Base-by-base conservation (phyloP, 768 basidiomycete genomes). In the Hypholoma sublateritium region DNA sequence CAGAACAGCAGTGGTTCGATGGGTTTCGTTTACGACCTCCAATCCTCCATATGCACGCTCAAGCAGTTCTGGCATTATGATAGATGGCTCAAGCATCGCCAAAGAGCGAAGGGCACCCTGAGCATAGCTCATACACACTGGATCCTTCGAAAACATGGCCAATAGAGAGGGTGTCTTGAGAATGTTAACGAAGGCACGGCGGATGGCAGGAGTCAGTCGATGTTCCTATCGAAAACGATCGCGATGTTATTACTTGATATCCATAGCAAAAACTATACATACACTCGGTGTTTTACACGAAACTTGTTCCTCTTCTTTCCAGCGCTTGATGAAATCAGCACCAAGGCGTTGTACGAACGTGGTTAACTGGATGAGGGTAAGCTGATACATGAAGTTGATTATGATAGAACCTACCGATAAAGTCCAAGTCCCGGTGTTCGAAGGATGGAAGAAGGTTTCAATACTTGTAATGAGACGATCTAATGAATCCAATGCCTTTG, bases 371-470 rank as follows among this genome's bases (percentile, higher is more conserved):
- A 45, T 53, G 50, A 57, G 25, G 47, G 2, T 42, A n/a, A 35
- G 47, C 37, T 53, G 37, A 21, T 39, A 39, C 25, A 57, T 22
- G 41, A 21, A n/a, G 21, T 6, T 2, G 3, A n/a, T 34, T 39
- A 41, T 1, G 22, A 5, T 5, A 16, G 24, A 34, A 68, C 80
- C 58, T 61, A 89, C 86, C 57, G 75, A 67, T 53, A 81, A 68
- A 4, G 92, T 89, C 92, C 94, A 97, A 28, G 80, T 74, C 3
- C 95, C 95, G 28, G 87, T 86, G 67, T 97, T 97, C 3, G 91
- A 92, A 1, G 96, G 96, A 70, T 98, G 96, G 74, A 98, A 98
- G 77, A 90, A 96, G 0, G 89, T 86, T 67, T 98, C 96, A 5
- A 90, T 92, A 64, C 92, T 95, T 13, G 92, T 95, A 59, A 98